Evolutionary conservation across 2,329 filamentous ascomycete species (phyloP).

Genomic region (Harringtonia aguacate): DNA sequence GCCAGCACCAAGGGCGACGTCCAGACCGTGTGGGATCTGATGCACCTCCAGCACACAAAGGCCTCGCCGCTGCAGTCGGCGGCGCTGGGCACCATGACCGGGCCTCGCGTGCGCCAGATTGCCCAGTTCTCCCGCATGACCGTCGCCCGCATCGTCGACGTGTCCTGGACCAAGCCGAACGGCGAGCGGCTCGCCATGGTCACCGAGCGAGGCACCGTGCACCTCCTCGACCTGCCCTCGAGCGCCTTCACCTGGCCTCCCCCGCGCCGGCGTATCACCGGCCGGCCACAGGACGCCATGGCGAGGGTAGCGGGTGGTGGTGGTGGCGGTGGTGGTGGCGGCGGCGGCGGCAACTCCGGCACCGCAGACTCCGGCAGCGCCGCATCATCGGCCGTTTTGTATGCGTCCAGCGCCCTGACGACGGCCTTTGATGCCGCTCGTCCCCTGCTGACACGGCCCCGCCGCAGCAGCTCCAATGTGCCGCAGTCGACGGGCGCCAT

Average conservation of each 20-base stretch:
- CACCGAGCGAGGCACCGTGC: slow-evolving; percentile 89
- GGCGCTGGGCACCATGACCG: slow-evolving; percentile 29
- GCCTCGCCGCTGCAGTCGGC: slow-evolving; percentile 47
- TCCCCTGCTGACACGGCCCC: slow-evolving; percentile 44
- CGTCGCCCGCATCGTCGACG: slow-evolving; percentile 80
- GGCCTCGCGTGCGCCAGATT: slow-evolving; percentile 65
- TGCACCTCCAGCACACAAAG: slow-evolving; percentile 53
- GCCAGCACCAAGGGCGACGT: slow-evolving; percentile 77
- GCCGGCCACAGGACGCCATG: slow-evolving; percentile 27
- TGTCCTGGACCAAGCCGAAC: slow-evolving; percentile 73
- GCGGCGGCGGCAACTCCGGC: slow-evolving; percentile 32
- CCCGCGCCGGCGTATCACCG: slow-evolving; percentile 37
- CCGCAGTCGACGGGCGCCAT: slow-evolving; percentile 29
- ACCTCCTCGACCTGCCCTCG: slow-evolving; percentile 77
- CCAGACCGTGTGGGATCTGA: slow-evolving; percentile 71
- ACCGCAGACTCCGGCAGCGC: slow-evolving; percentile 15
- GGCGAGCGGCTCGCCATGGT: slow-evolving; percentile 80
- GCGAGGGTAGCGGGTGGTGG: slow-evolving; percentile 24
- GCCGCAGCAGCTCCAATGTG: slow-evolving; percentile 35
- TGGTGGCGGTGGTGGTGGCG: not conserved
- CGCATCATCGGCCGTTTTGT: slow-evolving; percentile 45
- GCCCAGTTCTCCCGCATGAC: slow-evolving; percentile 88
- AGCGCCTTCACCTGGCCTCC: slow-evolving; percentile 84
- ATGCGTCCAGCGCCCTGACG: slow-evolving; percentile 60
- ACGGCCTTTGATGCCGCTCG: slow-evolving; percentile 60